phyloP scores from a whole-genome alignment of 2,329 filamentous ascomycete species.

The Mycosphaerella sp. region DNA sequence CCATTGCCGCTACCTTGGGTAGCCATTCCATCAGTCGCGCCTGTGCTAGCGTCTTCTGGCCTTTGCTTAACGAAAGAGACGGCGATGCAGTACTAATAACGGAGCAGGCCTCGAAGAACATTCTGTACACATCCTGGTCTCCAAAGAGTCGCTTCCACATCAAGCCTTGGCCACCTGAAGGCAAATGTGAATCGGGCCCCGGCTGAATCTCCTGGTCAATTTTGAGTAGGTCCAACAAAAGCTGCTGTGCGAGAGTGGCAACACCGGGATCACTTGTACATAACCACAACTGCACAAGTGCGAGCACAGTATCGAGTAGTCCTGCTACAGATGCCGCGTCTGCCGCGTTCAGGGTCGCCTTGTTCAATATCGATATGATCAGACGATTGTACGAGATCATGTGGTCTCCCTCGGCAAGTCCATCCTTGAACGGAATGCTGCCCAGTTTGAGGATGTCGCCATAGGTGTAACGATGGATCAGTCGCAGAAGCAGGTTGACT shows the following conservation, averaged over 20 bases:
- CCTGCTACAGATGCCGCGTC: constrained; percentile 55
- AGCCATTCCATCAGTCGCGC: constrained; percentile 55
- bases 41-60: constrained; percentile 54
- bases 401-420: constrained; percentile 44
- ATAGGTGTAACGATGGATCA: constrained; percentile 46
- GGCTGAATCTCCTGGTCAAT: constrained; percentile 40
- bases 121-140: constrained; percentile 52
- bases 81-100: constrained; percentile 21
- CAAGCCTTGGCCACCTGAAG: constrained; percentile 42
- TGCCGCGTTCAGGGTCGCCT: constrained; percentile 46
- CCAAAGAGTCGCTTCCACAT: constrained; percentile 58
- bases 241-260: constrained; percentile 48
- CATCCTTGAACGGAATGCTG: constrained; percentile 46
- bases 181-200: constrained; percentile 20
- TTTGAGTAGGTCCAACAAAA: constrained; percentile 48
- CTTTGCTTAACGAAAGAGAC: constrained; percentile 40
- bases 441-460: constrained; percentile 39
- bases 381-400: constrained; percentile 49
- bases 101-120: constrained; percentile 52
- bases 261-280: constrained; percentile 50
- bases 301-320: constrained; percentile 48
- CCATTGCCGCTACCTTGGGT: constrained; percentile 46
- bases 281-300: constrained; percentile 54
- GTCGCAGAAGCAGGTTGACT: constrained; percentile 47
- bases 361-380: constrained; percentile 50